Percentiles rank a stretch among this genome's conserved stretches.
Evolutionary conservation across 164 flowering plant genomes (phyloP).

Genomic region (Vitis rupestris): DNA sequence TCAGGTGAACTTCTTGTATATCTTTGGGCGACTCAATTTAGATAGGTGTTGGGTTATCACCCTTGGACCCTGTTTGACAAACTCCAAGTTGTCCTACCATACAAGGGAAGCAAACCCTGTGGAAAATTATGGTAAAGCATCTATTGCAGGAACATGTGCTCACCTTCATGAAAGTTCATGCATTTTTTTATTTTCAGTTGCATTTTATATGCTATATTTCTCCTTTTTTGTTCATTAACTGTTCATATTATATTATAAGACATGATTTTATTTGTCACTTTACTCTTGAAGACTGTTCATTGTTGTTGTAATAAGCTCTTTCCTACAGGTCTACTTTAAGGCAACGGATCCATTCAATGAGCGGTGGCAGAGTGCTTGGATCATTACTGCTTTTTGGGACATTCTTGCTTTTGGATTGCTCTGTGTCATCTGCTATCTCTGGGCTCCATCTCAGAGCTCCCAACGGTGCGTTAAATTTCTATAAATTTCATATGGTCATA

Average conservation of each 20-base stretch:
- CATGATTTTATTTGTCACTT: not conserved
- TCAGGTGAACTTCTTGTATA: too few relatives aligned
- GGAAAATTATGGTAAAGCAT: too few relatives aligned
- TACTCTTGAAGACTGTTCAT: not conserved
- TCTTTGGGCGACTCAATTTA: too few relatives aligned
- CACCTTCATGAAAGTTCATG: too few relatives aligned
- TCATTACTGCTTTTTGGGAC: constrained; percentile 93
- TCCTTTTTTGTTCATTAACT: not conserved
- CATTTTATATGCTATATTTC: too few relatives aligned
- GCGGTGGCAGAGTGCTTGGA: constrained; percentile 97
- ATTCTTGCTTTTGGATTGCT: constrained; percentile 74
- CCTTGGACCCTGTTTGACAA: too few relatives aligned
- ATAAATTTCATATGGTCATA: not conserved
- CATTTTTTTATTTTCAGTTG: too few relatives aligned
- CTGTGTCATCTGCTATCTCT: constrained; percentile 85
- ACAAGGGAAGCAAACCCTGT: too few relatives aligned
- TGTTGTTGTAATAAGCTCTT: constrained; percentile 1
- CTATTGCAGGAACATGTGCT: too few relatives aligned
- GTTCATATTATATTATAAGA: not conserved
- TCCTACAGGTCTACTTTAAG: constrained; percentile 84
- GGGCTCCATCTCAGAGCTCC: constrained; percentile 96
- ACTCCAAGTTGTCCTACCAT: too few relatives aligned
- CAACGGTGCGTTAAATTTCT: constrained; percentile 49
- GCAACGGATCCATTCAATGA: constrained; percentile 95
- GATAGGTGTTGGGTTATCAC: too few relatives aligned